Conservation (phyloP, 495 filamentous ascomycete species). For the Bathelium albidoporum region DNA sequence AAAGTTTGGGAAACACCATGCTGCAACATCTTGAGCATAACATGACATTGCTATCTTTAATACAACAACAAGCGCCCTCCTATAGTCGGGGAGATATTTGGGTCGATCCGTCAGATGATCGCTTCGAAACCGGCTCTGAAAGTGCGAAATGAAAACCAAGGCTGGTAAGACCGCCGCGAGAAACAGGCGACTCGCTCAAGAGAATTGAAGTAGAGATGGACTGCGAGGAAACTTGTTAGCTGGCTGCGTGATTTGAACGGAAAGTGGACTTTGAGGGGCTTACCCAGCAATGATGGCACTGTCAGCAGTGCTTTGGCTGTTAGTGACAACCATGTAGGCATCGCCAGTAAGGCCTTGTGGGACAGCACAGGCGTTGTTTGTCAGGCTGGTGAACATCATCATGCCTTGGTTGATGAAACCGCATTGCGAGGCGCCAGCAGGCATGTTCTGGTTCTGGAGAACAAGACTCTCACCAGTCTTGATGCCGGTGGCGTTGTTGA, state of each 20-base stretch:
- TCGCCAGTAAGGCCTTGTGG: conserved; percentile 43
- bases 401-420: conserved; percentile 47
- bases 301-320: conserved; percentile 19
- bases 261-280: conserved; percentile 1
- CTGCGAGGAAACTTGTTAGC: conserved; percentile 5
- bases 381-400: conserved; percentile 42
- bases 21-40: not conserved
- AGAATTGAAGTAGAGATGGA: conserved; percentile 12
- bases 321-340: conserved; percentile 45
- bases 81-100: not conserved
- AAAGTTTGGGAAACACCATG: not conserved
- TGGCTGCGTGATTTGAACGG: not conserved
- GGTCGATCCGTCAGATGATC: not conserved
- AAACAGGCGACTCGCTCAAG: conserved; percentile 1
- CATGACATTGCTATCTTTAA: conserved; percentile 1
- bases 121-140: not conserved
- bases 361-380: conserved; percentile 37
- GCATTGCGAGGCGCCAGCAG: conserved; percentile 40
- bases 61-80: conserved; percentile 1
- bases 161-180: not conserved
- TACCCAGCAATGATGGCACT: conserved; percentile 16
- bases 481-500: conserved; percentile 33
- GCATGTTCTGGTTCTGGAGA: conserved; percentile 34
- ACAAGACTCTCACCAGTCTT: conserved; percentile 36
- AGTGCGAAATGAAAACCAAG: not conserved